These are phyloP conservation scores for Lipomyces yarrowii DNA, from an alignment of 1,139 yeast species.

Conservation along the genomic window DNA sequence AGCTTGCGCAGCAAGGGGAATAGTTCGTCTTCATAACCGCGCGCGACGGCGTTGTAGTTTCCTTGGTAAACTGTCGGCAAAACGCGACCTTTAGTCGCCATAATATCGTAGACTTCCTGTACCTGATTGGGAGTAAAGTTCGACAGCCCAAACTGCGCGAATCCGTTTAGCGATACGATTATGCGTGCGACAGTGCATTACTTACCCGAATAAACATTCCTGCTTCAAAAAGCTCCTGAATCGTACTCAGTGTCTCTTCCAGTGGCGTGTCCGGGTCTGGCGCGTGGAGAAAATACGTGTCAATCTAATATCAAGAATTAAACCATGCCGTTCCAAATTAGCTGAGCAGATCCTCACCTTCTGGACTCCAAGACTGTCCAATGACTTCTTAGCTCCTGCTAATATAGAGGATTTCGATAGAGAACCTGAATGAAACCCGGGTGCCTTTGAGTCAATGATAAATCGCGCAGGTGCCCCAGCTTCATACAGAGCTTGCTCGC, in stretches of 20 bases:
- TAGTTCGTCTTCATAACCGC: neutral
- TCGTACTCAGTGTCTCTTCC: conserved; percentile 33
- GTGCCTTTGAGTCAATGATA: conserved; percentile 33
- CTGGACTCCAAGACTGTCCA: conserved; percentile 18
- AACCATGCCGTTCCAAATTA: neutral
- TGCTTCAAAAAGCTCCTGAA: conserved; percentile 28
- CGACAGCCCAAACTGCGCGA: conserved; percentile 30
- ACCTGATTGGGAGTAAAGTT: conserved; percentile 24
- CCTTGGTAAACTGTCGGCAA: neutral
- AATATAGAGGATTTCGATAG: conserved; percentile 21
- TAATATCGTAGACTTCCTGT: neutral
- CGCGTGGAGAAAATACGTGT: conserved; percentile 31
- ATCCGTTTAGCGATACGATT: neutral
- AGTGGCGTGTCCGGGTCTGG: conserved; percentile 32
- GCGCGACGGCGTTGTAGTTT: neutral
- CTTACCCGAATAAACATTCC: conserved; percentile 28
- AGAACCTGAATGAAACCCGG: conserved; percentile 27
- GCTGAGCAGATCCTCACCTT: neutral
- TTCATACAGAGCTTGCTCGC: no score
- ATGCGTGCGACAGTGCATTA: no score
- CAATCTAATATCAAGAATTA: conserved; percentile 10
- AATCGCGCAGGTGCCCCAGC: conserved; percentile 21
- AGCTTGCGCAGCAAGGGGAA: neutral
- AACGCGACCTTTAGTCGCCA: neutral
- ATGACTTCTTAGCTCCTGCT: conserved; percentile 28